phyloP scores from a whole-genome alignment of 495 filamentous ascomycete genomes.

The Aspergillus sclerotioniger region DNA sequence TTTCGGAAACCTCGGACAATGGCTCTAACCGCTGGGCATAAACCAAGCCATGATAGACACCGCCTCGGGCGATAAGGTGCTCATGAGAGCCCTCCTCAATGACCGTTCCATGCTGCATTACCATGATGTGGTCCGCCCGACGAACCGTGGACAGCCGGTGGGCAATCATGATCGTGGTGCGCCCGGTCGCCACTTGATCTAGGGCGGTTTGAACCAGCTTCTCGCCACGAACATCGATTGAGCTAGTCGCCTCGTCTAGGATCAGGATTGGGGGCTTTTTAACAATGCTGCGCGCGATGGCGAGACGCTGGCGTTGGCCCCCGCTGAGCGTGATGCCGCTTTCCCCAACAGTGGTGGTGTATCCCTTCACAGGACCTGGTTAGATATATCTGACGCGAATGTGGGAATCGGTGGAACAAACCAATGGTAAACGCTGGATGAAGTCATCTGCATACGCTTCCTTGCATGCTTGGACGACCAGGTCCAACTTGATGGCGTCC shows the following conservation, averaged over 20 bases:
- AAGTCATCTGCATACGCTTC: constrained; percentile 33
- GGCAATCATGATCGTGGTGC: constrained; percentile 51
- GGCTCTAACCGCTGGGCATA: constrained; percentile 27
- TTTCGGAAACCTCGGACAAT: neutral
- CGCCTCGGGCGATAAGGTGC: constrained; percentile 30
- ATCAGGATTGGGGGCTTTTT: constrained; percentile 78
- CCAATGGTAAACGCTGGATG: constrained; percentile 30
- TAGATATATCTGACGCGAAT: neutral
- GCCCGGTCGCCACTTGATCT: constrained; percentile 35
- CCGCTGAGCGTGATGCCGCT: constrained; percentile 35
- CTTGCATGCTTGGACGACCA: constrained; percentile 27
- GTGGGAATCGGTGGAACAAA: constrained; percentile 9
- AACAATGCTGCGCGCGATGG: constrained; percentile 77
- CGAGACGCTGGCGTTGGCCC: constrained; percentile 59
- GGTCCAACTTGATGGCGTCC: constrained; percentile 46
- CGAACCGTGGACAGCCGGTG: constrained; percentile 58
- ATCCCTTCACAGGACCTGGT: constrained; percentile 38
- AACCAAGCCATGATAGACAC: constrained; percentile 46
- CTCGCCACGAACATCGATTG: constrained; percentile 51
- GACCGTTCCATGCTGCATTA: constrained; percentile 45
- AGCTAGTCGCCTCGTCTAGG: constrained; percentile 51
- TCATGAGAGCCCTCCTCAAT: constrained; percentile 52
- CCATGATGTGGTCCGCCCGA: constrained; percentile 51
- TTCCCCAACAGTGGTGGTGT: constrained; percentile 38
- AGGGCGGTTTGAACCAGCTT: constrained; percentile 47